Base-by-base conservation (phyloP, 129 eudicot genomes). In the Artemisia tridentata region DNA sequence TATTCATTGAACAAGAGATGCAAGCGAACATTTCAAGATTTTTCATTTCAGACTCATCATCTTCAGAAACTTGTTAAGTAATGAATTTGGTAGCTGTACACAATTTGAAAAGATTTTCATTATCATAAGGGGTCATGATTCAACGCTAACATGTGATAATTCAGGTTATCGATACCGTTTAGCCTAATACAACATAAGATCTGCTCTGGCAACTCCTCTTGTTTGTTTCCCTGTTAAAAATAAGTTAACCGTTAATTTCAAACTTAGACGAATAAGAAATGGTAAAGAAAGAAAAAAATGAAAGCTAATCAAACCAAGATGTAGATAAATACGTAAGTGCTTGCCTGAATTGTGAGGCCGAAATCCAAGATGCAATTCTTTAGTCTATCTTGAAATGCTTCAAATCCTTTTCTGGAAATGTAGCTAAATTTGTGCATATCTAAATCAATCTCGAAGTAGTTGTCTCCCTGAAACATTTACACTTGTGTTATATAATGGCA, bases 381-480 rank as follows among this genome's bases (percentile, higher is more conserved):
- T 73, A 89, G 79, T 63, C 95, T 81, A 19, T 85, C 84, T 41
- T 83, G 80, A 66, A 89, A 92, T 52, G 92, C 81, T 70, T 86
- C 90, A 49, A 89, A 89, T 3, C 98, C 98, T 84, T 92, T 92
- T 75, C 98, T 85, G 1, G 98, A 89, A 46, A 92, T 92, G 88
- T 92, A 92, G 76, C 96, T 83, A 74, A 89, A 92, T 78, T 88
- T 85, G 79, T 89, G 98, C 96, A 92, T 89, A 68, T 92, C 98
- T 74, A 89, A 59, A 67, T 92, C 96, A 18, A 92, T 89, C 80
- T 92, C 96, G 29, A 92, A 85, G 79, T 92, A 92, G 75, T 89
- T 92, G 46, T 81, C 88, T 34, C 96, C 95, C 96, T 92, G 86
- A 76, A 72, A 79, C 15, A 7, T 20, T 51, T 11, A 63, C 13